Percentiles rank a stretch among this genome's conserved stretches.
Conservation (phyloP, 441 rosid species). For the Biscutella laevigata region DNA sequence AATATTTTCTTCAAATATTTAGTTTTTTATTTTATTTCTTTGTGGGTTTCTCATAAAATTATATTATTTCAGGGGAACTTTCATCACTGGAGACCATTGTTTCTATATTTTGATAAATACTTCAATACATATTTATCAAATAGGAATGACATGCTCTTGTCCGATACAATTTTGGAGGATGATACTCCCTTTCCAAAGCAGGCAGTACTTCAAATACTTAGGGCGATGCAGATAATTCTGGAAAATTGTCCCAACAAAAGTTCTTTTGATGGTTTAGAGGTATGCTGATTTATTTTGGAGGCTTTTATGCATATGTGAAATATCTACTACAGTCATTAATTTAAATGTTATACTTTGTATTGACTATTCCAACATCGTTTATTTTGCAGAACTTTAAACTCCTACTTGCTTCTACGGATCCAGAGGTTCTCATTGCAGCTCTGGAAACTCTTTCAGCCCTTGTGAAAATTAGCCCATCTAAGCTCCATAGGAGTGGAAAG, state of each 20-base stretch:
- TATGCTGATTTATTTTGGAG: slow-evolving; percentile 26
- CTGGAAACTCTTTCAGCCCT: slow-evolving; percentile 86
- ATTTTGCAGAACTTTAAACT: slow-evolving; percentile 84
- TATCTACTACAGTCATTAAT: slow-evolving; percentile 1
- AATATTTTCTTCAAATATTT: background rate
- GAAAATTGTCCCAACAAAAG: slow-evolving; percentile 92
- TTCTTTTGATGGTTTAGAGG: slow-evolving; percentile 94
- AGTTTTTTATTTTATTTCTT: background rate
- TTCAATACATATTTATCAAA: slow-evolving; percentile 71
- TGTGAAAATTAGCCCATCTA: slow-evolving; percentile 81
- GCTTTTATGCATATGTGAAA: background rate
- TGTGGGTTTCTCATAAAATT: slow-evolving; percentile 24
- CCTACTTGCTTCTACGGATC: slow-evolving; percentile 89
- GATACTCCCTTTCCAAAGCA: slow-evolving; percentile 72
- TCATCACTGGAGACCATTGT: slow-evolving; percentile 96
- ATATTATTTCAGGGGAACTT: slow-evolving; percentile 74
- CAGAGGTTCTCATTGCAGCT: slow-evolving; percentile 81
- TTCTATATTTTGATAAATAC: slow-evolving; percentile 88
- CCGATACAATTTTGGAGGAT: slow-evolving; percentile 64
- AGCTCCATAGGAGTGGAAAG: slow-evolving; percentile 84
- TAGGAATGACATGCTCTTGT: slow-evolving; percentile 77
- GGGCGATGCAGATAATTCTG: slow-evolving; percentile 83
- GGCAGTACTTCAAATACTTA: slow-evolving; percentile 73
- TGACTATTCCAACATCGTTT: background rate
- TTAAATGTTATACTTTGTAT: slow-evolving; percentile 1